Percentiles rank a stretch among this genome's conserved stretches.
Evolutionary conservation across 345 rosid species (phyloP).

Genomic region (Citrus medica): DNA sequence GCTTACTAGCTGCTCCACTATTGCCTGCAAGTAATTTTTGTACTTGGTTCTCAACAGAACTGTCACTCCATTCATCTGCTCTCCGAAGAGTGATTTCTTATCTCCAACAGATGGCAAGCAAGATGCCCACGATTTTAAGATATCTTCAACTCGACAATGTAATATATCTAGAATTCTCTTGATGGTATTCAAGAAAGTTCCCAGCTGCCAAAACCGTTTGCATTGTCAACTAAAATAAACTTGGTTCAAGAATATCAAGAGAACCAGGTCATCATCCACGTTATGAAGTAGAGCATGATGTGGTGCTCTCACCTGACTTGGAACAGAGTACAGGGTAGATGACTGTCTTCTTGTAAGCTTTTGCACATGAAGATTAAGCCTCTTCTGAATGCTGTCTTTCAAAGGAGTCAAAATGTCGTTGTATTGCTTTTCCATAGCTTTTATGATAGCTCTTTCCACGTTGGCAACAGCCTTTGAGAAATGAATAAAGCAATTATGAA

Average conservation of each 20-base stretch:
- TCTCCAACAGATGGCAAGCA: constrained; percentile 73
- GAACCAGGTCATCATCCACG: neutral
- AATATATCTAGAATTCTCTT: constrained; percentile 90
- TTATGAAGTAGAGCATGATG: neutral
- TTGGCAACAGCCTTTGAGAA: constrained; percentile 65
- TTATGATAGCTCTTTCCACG: constrained; percentile 78
- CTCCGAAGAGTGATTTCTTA: constrained; percentile 71
- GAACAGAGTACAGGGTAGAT: constrained; percentile 62
- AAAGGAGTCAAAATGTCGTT: constrained; percentile 79
- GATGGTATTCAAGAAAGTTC: constrained; percentile 81
- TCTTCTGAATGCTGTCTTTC: constrained; percentile 82
- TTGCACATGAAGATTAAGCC: constrained; percentile 92
- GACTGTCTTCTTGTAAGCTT: constrained; percentile 92
- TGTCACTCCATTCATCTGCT: constrained; percentile 86
- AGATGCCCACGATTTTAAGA: constrained; percentile 88
- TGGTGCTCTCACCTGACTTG: constrained; percentile 60
- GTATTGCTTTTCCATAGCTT: constrained; percentile 88
- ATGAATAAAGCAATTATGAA: constrained; percentile 1
- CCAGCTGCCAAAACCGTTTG: constrained; percentile 46
- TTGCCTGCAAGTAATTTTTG: constrained; percentile 92
- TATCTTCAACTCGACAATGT: constrained; percentile 72
- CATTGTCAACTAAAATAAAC: neutral
- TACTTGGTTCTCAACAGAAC: constrained; percentile 89
- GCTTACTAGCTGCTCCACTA: constrained; percentile 78
- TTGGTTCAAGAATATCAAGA: neutral